Conservation (phyloP, 129 eudicot genomes). For the Pseudognaphalium luteoalbum region DNA sequence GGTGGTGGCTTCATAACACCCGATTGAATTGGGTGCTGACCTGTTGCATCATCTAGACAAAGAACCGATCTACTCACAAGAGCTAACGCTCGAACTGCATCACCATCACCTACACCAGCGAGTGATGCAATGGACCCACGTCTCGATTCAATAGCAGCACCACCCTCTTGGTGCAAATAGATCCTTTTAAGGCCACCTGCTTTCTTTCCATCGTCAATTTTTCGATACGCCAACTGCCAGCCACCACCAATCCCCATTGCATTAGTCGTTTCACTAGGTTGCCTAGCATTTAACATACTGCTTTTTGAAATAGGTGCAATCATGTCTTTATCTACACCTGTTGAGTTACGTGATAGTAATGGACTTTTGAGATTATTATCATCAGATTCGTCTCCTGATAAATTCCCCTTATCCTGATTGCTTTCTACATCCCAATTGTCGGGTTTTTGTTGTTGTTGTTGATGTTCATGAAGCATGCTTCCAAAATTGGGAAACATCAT, state of each 20-base stretch:
- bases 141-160: constrained; percentile 41
- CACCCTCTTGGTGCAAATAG: constrained; percentile 70
- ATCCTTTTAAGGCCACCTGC: constrained; percentile 69
- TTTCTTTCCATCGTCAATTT: constrained; percentile 53
- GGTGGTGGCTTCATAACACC: constrained; percentile 47
- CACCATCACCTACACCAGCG: constrained; percentile 50
- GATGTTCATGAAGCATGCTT: constrained; percentile 65
- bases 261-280: constrained; percentile 47
- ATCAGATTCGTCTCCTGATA: constrained; percentile 48
- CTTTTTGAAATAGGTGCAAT: constrained; percentile 30
- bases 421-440: constrained; percentile 70
- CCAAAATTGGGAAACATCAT: constrained; percentile 60
- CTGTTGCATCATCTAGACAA: constrained; percentile 38
- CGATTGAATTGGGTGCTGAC: constrained; percentile 42
- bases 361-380: constrained; percentile 59
- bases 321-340: constrained; percentile 47
- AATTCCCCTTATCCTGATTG: constrained; percentile 42
- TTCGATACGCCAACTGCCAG: constrained; percentile 87
- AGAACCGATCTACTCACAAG: constrained; percentile 86
- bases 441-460: constrained; percentile 44
- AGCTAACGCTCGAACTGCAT: constrained; percentile 71
- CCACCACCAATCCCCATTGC: constrained; percentile 94
- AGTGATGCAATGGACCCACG: constrained; percentile 66
- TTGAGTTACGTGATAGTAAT: constrained; percentile 55
- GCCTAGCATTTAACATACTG: constrained; percentile 40